Conservation (phyloP, 495 filamentous ascomycete genomes). For the Extremus antarcticus region DNA sequence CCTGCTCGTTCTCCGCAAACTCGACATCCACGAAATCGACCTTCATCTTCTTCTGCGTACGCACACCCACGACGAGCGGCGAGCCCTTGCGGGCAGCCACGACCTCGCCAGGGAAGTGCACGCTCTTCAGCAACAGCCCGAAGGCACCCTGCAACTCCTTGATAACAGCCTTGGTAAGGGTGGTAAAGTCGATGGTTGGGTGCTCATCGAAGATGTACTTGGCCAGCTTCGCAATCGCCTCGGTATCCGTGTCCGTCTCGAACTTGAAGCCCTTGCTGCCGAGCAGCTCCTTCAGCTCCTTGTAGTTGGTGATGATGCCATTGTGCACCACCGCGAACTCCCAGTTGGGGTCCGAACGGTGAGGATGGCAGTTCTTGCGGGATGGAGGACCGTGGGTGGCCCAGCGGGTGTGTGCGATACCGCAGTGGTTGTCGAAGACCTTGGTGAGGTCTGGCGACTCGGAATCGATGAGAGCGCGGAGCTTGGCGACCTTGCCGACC, state of each 20-base stretch:
- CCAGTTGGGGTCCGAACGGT: slow-evolving; percentile 80
- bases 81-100: slow-evolving; percentile 97
- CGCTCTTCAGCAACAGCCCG: slow-evolving; percentile 90
- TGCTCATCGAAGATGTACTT: slow-evolving; percentile 98
- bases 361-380: slow-evolving; percentile 91
- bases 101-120: slow-evolving; percentile 96
- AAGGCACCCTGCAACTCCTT: slow-evolving; percentile 97
- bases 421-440: slow-evolving; percentile 92
- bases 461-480: slow-evolving; percentile 84
- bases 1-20: slow-evolving; percentile 49
- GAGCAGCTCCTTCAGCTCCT: slow-evolving; percentile 89
- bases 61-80: slow-evolving; percentile 87
- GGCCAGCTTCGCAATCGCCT: slow-evolving; percentile 96
- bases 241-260: slow-evolving; percentile 97
- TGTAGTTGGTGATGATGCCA: slow-evolving; percentile 99
- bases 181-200: slow-evolving; percentile 88
- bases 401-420: slow-evolving; percentile 98
- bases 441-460: slow-evolving; percentile 74
- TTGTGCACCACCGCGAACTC: slow-evolving; percentile 98
- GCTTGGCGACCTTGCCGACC: slow-evolving; percentile 94
- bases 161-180: slow-evolving; percentile 91
- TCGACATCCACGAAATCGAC: slow-evolving; percentile 99
- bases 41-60: slow-evolving; percentile 98
- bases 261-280: slow-evolving; percentile 93
- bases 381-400: slow-evolving; percentile 94